Evolutionary conservation across 495 filamentous ascomycete species (phyloP).

Genomic region (Aspergillus sclerotiicarbonarius): DNA sequence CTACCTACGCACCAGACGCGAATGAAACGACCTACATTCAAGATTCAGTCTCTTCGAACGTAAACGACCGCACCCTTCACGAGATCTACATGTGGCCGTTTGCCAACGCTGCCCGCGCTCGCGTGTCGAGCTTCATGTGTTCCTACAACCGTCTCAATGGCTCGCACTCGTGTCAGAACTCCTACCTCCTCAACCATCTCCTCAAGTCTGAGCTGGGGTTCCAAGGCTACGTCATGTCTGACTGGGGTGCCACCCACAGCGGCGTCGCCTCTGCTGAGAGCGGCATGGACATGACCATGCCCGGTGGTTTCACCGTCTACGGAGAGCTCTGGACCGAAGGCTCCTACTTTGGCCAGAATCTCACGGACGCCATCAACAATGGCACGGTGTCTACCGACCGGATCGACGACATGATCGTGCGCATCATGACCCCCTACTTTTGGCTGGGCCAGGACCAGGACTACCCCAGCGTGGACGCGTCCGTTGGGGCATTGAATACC

Average conservation of each 20-base stretch:
- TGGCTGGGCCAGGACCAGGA: conserved; percentile 49
- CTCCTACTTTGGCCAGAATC: conserved; percentile 24
- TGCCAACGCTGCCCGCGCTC: conserved; percentile 61
- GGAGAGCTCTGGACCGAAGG: conserved; percentile 61
- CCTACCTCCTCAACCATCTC: conserved; percentile 57
- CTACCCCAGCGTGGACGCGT: conserved; percentile 44
- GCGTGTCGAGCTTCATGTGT: conserved; percentile 64
- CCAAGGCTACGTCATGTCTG: conserved; percentile 63
- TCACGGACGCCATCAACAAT: conserved; percentile 45
- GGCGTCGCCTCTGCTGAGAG: conserved; percentile 52
- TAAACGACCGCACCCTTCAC: conserved; percentile 72
- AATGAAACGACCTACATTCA: conserved; percentile 75
- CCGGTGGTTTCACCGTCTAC: conserved; percentile 34
- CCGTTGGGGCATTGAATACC: conserved; percentile 61
- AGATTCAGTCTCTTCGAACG: conserved; percentile 52
- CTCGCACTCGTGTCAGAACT: conserved; percentile 64
- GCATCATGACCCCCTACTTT: conserved; percentile 57
- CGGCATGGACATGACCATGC: conserved; percentile 64
- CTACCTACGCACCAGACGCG: conserved; percentile 49
- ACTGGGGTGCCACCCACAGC: conserved; percentile 62
- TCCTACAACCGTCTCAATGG: conserved; percentile 68
- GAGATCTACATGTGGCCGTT: conserved; percentile 83
- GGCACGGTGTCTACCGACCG: conserved; percentile 41
- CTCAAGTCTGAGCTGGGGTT: conserved; percentile 68
- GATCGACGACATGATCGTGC: conserved; percentile 55